Evolutionary conservation across 306 rosid species (phyloP).

Genomic region (Citrullus amarus): DNA sequence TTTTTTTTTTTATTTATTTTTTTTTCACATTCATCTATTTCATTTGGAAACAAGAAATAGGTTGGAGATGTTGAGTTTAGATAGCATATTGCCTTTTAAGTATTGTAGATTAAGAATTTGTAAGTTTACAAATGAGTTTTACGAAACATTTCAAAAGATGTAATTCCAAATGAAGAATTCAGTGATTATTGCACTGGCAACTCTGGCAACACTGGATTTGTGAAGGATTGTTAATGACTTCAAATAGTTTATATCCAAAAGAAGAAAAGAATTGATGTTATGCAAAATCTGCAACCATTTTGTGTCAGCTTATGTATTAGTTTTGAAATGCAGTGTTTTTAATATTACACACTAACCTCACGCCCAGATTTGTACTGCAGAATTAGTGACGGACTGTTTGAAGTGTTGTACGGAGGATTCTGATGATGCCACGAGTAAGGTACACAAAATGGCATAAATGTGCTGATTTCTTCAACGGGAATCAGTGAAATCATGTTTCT

Average conservation of each 20-base stretch:
- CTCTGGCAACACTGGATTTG: background rate
- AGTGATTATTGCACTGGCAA: background rate
- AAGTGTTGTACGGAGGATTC: constrained; percentile 87
- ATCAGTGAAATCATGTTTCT: background rate
- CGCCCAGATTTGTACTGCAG: constrained; percentile 32
- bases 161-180: background rate
- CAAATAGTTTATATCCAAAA: background rate
- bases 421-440: constrained; percentile 70
- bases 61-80: background rate
- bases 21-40: background rate
- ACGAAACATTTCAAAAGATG: background rate
- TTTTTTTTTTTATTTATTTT: background rate
- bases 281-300: background rate
- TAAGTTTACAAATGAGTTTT: background rate
- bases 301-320: background rate
- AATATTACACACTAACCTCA: background rate
- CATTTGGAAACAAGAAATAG: background rate
- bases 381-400: constrained; percentile 59
- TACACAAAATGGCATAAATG: constrained; percentile 8
- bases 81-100: background rate
- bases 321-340: background rate
- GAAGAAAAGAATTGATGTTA: background rate
- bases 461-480: constrained; percentile 3
- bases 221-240: background rate
- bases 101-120: background rate